Percentiles rank a stretch among this genome's conserved stretches.
Evolutionary conservation across 2,329 filamentous ascomycete species (phyloP).

Genomic region (Colletotrichum caudatum): DNA sequence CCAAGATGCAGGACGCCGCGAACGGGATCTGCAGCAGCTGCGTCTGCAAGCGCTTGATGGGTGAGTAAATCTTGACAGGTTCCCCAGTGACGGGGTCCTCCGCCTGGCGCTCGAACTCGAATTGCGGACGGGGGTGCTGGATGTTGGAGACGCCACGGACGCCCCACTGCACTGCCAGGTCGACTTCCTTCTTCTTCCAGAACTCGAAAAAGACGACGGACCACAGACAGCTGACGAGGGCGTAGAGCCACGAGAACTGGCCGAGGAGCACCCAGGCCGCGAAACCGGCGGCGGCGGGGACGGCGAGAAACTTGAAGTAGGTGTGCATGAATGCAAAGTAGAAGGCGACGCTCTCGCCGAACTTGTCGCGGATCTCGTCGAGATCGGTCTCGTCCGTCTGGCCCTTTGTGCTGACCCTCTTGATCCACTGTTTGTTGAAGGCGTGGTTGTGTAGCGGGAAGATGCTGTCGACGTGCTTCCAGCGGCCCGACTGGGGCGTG

Average conservation of each 20-base stretch:
- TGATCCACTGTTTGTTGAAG: slow-evolving; percentile 82
- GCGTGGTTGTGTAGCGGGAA: slow-evolving; percentile 83
- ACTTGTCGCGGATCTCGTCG: slow-evolving; percentile 80
- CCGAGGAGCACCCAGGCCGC: slow-evolving; percentile 85
- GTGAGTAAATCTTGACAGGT: slow-evolving; percentile 79
- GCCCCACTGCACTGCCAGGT: slow-evolving; percentile 89
- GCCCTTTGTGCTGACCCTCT: slow-evolving; percentile 79
- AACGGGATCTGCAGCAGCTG: slow-evolving; percentile 90
- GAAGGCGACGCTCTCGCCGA: slow-evolving; percentile 88
- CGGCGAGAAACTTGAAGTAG: slow-evolving; percentile 88
- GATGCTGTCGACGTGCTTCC: slow-evolving; percentile 78
- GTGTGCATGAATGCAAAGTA: slow-evolving; percentile 96
- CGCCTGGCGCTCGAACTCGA: slow-evolving; percentile 80
- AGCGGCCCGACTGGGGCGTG: slow-evolving; percentile 74
- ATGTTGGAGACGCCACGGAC: slow-evolving; percentile 87
- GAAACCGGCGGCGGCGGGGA: slow-evolving; percentile 83
- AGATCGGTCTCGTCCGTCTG: slow-evolving; percentile 74
- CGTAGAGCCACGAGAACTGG: slow-evolving; percentile 85
- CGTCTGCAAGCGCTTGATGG: slow-evolving; percentile 77
- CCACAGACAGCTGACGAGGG: slow-evolving; percentile 84
- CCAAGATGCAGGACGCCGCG: slow-evolving; percentile 76
- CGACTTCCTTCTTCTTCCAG: slow-evolving; percentile 93
- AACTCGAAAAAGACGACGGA: slow-evolving; percentile 91
- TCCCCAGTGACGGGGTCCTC: slow-evolving; percentile 88
- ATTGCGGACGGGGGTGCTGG: slow-evolving; percentile 81